Evolutionary conservation across 1,139 yeast genomes (phyloP).

Genomic region (Yamadazyma membranifaciens): DNA sequence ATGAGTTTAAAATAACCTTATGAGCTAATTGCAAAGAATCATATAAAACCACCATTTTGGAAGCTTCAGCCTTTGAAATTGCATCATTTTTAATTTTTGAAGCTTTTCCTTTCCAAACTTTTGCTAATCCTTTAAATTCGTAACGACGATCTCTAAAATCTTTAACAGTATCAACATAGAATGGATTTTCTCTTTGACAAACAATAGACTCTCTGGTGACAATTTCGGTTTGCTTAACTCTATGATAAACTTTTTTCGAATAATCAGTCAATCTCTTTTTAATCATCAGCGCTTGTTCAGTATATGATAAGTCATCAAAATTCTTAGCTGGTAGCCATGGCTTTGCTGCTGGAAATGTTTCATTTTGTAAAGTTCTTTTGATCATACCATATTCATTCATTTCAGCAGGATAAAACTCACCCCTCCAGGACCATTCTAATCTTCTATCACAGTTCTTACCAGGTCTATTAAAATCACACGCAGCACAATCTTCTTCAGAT

Average conservation of each 20-base stretch:
- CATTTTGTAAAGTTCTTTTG: slow-evolving; percentile 77
- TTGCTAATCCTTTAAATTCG: slow-evolving; percentile 90
- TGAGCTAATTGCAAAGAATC: slow-evolving; percentile 97
- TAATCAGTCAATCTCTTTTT: slow-evolving; percentile 83
- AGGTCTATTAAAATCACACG: slow-evolving; percentile 95
- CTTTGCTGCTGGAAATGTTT: slow-evolving; percentile 65
- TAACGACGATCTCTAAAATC: slow-evolving; percentile 95
- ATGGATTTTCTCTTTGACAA: slow-evolving; percentile 97
- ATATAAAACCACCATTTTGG: slow-evolving; percentile 89
- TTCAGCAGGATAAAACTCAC: slow-evolving; percentile 89
- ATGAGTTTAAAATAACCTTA: slow-evolving; percentile 93
- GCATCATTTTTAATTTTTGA: slow-evolving; percentile 55
- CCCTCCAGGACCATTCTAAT: slow-evolving; percentile 98
- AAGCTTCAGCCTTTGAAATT: slow-evolving; percentile 74
- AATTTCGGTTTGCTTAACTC: slow-evolving; percentile 77
- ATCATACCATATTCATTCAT: slow-evolving; percentile 91
- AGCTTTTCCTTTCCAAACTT: slow-evolving; percentile 88
- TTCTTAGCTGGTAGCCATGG: slow-evolving; percentile 56
- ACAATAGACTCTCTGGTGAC: slow-evolving; percentile 90
- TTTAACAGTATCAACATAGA: slow-evolving; percentile 91
- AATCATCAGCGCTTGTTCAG: slow-evolving; percentile 75
- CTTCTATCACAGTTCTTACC: slow-evolving; percentile 92
- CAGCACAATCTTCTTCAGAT: slow-evolving; percentile 91
- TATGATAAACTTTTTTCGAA: slow-evolving; percentile 80
- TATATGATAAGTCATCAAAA: slow-evolving; percentile 71